Conservation (phyloP, 495 filamentous ascomycete genomes). For the Trichocladium uniseriatum region DNA sequence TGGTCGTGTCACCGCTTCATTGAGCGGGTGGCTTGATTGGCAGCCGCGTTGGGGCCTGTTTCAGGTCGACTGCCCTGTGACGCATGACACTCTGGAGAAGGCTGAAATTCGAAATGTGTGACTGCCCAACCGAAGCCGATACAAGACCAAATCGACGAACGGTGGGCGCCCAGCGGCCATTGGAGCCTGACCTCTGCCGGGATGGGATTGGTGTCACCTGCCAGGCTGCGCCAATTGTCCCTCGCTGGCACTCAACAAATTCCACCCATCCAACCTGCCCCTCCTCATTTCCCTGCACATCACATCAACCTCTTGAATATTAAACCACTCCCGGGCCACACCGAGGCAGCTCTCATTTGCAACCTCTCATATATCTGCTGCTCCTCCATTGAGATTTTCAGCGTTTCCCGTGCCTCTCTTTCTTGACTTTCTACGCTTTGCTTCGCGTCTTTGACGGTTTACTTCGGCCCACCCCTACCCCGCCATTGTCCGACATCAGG, state of each 20-base stretch:
- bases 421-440: too few relatives aligned
- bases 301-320: background rate
- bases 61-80: slow-evolving; percentile 22
- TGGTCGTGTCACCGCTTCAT: slow-evolving; percentile 21
- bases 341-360: too few relatives aligned
- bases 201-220: background rate
- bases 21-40: slow-evolving; percentile 14
- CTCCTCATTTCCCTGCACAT: slow-evolving; percentile 6
- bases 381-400: too few relatives aligned
- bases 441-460: too few relatives aligned
- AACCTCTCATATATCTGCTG: too few relatives aligned
- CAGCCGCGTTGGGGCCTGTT: slow-evolving; percentile 25
- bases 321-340: too few relatives aligned
- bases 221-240: background rate
- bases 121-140: slow-evolving; percentile 23
- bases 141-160: background rate
- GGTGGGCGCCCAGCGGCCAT: background rate
- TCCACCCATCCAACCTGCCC: slow-evolving; percentile 7
- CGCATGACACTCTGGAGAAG: slow-evolving; percentile 19
- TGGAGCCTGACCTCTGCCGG: slow-evolving; percentile 14
- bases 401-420: too few relatives aligned
- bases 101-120: slow-evolving; percentile 23
- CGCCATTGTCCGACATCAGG: background rate
- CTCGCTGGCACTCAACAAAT: slow-evolving; percentile 1
- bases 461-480: too few relatives aligned